A percentile compares a stretch with the other conserved stretches of the same genome.
These are phyloP conservation scores for Gnetum montanum DNA, from an alignment of 75 land plant species.

Conservation along the genomic window DNA sequence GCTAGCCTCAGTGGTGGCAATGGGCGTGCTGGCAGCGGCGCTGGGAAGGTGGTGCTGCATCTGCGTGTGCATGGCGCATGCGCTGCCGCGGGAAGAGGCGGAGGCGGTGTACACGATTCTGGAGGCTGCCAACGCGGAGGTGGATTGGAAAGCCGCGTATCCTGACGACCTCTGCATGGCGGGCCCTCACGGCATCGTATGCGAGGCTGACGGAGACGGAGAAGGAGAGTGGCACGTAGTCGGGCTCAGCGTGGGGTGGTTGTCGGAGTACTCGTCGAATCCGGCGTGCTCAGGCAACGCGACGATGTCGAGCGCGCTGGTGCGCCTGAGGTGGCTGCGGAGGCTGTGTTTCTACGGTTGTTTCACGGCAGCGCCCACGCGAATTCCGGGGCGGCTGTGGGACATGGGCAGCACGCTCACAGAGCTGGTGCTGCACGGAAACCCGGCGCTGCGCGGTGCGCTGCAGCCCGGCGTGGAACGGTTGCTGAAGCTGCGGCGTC, in stretches of 20 bases:
- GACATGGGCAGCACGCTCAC: constrained; percentile 13
- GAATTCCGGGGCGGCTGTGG: constrained; percentile 6
- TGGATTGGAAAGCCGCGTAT: constrained; percentile 42
- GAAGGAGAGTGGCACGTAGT: constrained; percentile 3
- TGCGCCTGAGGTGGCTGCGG: constrained; percentile 26
- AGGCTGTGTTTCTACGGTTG: constrained; percentile 70
- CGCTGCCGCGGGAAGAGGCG: not conserved
- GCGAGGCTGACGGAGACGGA: constrained; percentile 25
- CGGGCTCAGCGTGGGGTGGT: constrained; percentile 45
- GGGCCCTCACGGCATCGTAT: constrained; percentile 64
- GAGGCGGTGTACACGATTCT: constrained; percentile 24
- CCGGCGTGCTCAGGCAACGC: constrained; percentile 45
- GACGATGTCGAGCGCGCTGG: constrained; percentile 16
- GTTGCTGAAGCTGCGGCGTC: constrained; percentile 20
- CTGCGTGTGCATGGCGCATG: too few species aligned
- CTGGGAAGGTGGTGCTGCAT: not conserved
- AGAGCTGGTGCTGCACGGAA: constrained; percentile 43
- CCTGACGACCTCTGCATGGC: constrained; percentile 54
- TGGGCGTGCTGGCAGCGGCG: too few species aligned
- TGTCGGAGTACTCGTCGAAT: constrained; percentile 56
- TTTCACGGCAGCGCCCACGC: constrained; percentile 17
- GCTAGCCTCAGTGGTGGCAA: too few species aligned
- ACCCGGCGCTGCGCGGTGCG: constrained; percentile 24
- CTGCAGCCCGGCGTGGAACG: constrained; percentile 12
- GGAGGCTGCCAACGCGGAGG: constrained; percentile 24